phyloP scores from a whole-genome alignment of 129 eudicot species.

The Rutidosis leptorrhynchoides region DNA sequence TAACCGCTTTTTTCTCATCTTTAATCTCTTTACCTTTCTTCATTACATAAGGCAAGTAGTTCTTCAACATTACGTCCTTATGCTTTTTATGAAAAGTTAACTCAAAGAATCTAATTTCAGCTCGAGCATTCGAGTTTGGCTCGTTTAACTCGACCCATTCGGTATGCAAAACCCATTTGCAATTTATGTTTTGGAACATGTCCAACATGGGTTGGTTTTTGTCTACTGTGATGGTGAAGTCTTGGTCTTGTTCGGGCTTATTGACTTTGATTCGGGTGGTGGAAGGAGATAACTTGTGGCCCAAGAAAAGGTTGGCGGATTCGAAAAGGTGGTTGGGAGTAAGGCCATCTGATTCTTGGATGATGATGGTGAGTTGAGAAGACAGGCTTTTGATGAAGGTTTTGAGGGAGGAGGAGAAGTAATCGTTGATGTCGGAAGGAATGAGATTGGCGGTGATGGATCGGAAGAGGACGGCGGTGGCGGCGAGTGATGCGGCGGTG shows the following conservation, averaged over 20 bases:
- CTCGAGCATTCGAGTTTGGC: neutral
- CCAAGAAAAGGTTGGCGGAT: conserved; percentile 41
- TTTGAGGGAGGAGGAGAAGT: conserved; percentile 29
- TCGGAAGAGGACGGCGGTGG: conserved; percentile 43
- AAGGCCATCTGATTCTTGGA: conserved; percentile 58
- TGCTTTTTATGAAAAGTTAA: conserved; percentile 50
- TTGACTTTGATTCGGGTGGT: conserved; percentile 38
- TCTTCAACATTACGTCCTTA: conserved; percentile 31
- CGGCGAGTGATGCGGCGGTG: conserved; percentile 45
- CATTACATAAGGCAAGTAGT: conserved; percentile 39
- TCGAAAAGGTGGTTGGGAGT: conserved; percentile 58
- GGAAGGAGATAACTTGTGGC: conserved; percentile 38
- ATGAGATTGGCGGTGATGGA: conserved; percentile 44
- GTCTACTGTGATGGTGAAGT: conserved; percentile 38
- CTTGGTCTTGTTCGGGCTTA: conserved; percentile 39
- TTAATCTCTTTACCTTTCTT: conserved; percentile 39
- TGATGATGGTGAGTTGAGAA: conserved; percentile 46
- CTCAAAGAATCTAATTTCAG: conserved; percentile 42
- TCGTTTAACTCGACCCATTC: conserved; percentile 4
- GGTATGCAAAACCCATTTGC: conserved; percentile 43
- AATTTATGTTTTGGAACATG: conserved; percentile 19
- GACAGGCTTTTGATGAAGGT: conserved; percentile 40
- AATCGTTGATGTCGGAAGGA: conserved; percentile 33
- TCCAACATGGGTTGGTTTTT: conserved; percentile 44
- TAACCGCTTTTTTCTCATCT: conserved; percentile 35